Evolutionary conservation across 2,329 filamentous ascomycete species (phyloP).

Genomic region (Sporothrix mexicana): DNA sequence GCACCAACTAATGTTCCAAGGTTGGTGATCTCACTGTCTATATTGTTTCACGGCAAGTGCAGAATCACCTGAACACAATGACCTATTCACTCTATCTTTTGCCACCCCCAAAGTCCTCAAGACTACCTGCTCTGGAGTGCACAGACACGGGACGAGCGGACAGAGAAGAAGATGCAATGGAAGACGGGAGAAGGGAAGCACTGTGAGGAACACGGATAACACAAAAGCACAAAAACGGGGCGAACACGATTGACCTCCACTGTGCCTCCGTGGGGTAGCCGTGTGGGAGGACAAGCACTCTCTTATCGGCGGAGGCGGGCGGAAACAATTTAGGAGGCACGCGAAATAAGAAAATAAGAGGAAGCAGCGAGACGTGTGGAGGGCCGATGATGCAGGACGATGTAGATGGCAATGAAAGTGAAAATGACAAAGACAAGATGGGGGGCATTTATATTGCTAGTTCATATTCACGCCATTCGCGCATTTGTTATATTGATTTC

Average conservation of each 20-base stretch:
- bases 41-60: neutral
- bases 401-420: neutral
- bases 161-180: neutral
- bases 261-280: neutral
- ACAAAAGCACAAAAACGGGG: neutral
- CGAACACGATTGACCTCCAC: too few relatives aligned
- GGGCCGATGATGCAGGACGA: slow-evolving; percentile 12
- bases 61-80: neutral
- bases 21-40: neutral
- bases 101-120: neutral
- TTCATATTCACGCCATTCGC: neutral
- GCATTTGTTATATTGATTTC: neutral
- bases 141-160: slow-evolving; percentile 12
- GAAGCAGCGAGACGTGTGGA: neutral
- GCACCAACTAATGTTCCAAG: too few relatives aligned
- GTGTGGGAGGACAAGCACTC: neutral
- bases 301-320: neutral
- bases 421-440: neutral
- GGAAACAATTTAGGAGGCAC: neutral
- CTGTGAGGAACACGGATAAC: neutral
- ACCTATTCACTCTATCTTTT: neutral
- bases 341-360: neutral
- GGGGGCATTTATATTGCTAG: neutral
- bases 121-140: neutral
- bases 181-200: neutral